A percentile compares a stretch with the other conserved stretches of the same genome.
These are phyloP conservation scores for Theileria parva DNA, from an alignment of 169 alveolate species.

Conservation along the genomic window DNA sequence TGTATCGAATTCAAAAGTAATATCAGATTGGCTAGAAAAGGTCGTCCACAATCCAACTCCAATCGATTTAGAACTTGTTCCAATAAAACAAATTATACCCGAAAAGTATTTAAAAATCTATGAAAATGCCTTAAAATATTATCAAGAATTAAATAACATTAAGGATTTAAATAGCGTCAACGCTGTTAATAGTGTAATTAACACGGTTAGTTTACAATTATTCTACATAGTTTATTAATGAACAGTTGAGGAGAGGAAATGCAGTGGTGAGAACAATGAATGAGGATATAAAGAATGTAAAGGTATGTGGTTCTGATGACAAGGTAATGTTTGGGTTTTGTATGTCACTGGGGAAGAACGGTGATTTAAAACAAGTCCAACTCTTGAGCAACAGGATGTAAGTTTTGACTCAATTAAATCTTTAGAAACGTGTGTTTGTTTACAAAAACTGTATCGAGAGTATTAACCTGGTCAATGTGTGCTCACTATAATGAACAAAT, in stretches of 20 bases:
- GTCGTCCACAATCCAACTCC: constrained; percentile 61
- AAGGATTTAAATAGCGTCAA: neutral
- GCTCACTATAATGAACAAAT: neutral
- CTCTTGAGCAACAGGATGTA: constrained; percentile 38
- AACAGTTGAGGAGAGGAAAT: constrained; percentile 41
- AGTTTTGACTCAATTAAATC: neutral
- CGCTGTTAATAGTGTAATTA: neutral
- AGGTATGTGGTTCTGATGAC: constrained; percentile 25
- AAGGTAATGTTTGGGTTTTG: constrained; percentile 49
- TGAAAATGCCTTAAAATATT: constrained; percentile 31
- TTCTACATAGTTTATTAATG: constrained; percentile 22
- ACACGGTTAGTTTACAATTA: neutral
- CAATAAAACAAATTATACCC: constrained; percentile 33
- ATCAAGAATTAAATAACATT: constrained; percentile 33
- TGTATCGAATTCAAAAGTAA: constrained; percentile 18
- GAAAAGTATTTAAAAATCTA: constrained; percentile 16
- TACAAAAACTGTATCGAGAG: constrained; percentile 23
- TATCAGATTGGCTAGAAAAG: constrained; percentile 51
- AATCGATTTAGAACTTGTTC: constrained; percentile 33
- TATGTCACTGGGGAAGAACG: constrained; percentile 32
- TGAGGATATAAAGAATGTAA: constrained; percentile 20
- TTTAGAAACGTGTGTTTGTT: constrained; percentile 54
- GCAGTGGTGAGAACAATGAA: constrained; percentile 10
- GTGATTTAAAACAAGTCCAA: constrained; percentile 26
- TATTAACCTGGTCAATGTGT: constrained; percentile 47